A percentile compares a stretch with the other conserved stretches of the same genome.
phyloP scores from a whole-genome alignment of 2,329 filamentous ascomycete species.

The Aspergillus costaricaensis region DNA sequence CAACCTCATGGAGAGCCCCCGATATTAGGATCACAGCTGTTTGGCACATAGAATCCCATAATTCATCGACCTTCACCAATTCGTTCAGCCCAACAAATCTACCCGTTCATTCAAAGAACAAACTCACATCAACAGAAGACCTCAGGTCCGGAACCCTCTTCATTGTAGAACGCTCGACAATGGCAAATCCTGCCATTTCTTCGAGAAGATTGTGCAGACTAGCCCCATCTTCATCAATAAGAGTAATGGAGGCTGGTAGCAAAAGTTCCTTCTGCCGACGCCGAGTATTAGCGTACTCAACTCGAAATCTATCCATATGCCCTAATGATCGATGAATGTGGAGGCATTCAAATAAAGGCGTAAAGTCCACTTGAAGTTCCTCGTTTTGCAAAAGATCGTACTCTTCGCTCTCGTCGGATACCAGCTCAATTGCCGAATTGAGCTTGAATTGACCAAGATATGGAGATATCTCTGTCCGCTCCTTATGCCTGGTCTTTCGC shows the following conservation, averaged over 20 bases:
- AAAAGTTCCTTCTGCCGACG: constrained; percentile 89
- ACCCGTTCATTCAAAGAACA: neutral
- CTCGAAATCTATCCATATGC: constrained; percentile 85
- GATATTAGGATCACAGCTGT: constrained; percentile 79
- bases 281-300: constrained; percentile 89
- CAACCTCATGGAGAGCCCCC: constrained; percentile 74
- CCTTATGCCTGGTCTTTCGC: constrained; percentile 77
- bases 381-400: constrained; percentile 96
- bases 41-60: constrained; percentile 98
- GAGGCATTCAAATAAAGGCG: constrained; percentile 87
- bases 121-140: constrained; percentile 71
- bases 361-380: constrained; percentile 91
- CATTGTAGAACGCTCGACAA: constrained; percentile 94
- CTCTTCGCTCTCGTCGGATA: constrained; percentile 92
- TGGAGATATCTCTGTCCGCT: constrained; percentile 73
- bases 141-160: constrained; percentile 80
- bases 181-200: constrained; percentile 92
- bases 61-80: constrained; percentile 74
- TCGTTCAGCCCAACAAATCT: constrained; percentile 9
- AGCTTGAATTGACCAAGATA: constrained; percentile 83
- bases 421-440: constrained; percentile 93
- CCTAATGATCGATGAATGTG: constrained; percentile 96
- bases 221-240: constrained; percentile 79
- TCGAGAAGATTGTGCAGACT: constrained; percentile 89
- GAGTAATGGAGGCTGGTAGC: constrained; percentile 71